Percentiles rank a stretch among this genome's conserved stretches.
phyloP scores from a whole-genome alignment of 495 filamentous ascomycete species.

The Penicillium bovifimosum region DNA sequence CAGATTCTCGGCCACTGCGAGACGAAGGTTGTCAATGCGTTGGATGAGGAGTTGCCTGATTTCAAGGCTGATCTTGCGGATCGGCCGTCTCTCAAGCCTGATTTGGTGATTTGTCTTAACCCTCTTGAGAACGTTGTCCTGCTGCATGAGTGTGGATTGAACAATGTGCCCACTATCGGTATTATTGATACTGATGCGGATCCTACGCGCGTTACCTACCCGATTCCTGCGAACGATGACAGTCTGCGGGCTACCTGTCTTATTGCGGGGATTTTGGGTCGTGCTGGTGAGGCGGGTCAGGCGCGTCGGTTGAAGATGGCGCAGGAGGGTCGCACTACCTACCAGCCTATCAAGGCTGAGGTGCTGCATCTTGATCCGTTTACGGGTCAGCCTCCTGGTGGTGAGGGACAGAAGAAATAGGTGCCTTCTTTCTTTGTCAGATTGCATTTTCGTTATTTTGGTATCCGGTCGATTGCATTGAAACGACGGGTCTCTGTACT shows the following conservation, averaged over 20 bases:
- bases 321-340: slow-evolving; percentile 51
- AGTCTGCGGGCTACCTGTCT: slow-evolving; percentile 75
- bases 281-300: slow-evolving; percentile 77
- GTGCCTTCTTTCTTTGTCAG: neutral
- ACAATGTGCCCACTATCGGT: slow-evolving; percentile 89
- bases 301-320: slow-evolving; percentile 57
- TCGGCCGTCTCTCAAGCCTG: slow-evolving; percentile 65
- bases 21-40: slow-evolving; percentile 64
- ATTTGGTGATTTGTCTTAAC: slow-evolving; percentile 89
- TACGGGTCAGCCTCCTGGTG: slow-evolving; percentile 16
- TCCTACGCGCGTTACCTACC: slow-evolving; percentile 92
- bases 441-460: slow-evolving; percentile 11
- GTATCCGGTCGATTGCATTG: slow-evolving; percentile 16
- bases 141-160: slow-evolving; percentile 83
- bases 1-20: slow-evolving; percentile 67
- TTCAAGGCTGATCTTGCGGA: slow-evolving; percentile 60
- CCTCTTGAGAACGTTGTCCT: slow-evolving; percentile 85
- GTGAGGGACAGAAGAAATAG: slow-evolving; percentile 17
- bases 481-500: slow-evolving; percentile 30
- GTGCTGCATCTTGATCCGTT: slow-evolving; percentile 28
- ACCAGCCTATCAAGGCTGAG: slow-evolving; percentile 39
- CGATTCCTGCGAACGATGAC: slow-evolving; percentile 95
- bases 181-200: slow-evolving; percentile 91
- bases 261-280: slow-evolving; percentile 78
- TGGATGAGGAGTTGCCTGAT: slow-evolving; percentile 59